phyloP scores from a whole-genome alignment of 140 eudicot genomes.

The Bidens hawaiensis region DNA sequence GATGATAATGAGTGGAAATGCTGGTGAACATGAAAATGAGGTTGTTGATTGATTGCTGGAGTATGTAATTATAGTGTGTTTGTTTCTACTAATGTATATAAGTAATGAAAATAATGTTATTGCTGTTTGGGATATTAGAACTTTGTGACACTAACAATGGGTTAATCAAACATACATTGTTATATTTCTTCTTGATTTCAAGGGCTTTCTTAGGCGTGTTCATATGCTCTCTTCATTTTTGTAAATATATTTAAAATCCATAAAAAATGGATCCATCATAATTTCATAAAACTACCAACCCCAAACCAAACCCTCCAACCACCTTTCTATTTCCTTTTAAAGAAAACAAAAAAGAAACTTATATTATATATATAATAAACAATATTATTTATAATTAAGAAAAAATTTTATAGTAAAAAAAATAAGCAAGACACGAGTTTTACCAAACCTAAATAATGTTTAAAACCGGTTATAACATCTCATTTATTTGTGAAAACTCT shows the following conservation, averaged over 20 bases:
- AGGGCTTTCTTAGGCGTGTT: too few species aligned
- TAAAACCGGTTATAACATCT: too few species aligned
- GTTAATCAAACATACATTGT: not conserved
- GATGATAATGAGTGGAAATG: conserved; percentile 8
- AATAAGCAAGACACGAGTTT: too few species aligned
- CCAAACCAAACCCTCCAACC: not conserved
- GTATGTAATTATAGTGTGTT: conserved; percentile 18
- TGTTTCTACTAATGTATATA: conserved; percentile 24
- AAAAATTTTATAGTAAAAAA: too few species aligned
- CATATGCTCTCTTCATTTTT: too few species aligned
- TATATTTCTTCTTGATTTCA: not conserved
- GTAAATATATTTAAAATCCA: not conserved
- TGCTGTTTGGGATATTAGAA: conserved; percentile 21
- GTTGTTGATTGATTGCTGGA: not conserved
- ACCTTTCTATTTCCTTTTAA: not conserved
- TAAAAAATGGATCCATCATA: not conserved
- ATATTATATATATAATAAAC: too few species aligned
- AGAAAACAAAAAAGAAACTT: too few species aligned
- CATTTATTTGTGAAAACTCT: too few species aligned
- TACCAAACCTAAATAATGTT: too few species aligned
- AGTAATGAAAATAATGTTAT: conserved; percentile 15
- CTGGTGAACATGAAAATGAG: conserved; percentile 10
- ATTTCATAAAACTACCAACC: not conserved
- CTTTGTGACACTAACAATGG: conserved; percentile 16
- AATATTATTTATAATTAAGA: too few species aligned